These are phyloP conservation scores for Umbelopsis sp. DNA, from an alignment of 192 early-diverging fungal species.

Conservation along the genomic window DNA sequence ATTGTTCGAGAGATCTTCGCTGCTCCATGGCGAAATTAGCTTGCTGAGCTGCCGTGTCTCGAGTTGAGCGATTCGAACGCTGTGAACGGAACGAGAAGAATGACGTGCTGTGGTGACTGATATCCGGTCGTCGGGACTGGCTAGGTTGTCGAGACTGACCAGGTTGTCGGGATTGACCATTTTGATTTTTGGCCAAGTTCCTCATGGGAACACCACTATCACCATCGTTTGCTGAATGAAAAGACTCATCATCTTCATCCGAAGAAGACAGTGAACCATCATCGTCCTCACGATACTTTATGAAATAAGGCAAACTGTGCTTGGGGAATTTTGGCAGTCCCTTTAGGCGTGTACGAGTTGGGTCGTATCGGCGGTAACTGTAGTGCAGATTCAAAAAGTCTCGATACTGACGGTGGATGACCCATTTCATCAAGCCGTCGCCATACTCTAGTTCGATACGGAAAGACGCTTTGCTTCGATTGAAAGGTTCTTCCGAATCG, in stretches of 20 bases:
- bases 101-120: not conserved
- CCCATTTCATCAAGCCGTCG: slow-evolving; percentile 27
- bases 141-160: not conserved
- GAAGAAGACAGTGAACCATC: not conserved
- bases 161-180: not conserved
- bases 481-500: slow-evolving; percentile 8
- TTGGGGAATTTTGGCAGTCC: slow-evolving; percentile 28
- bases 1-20: slow-evolving; percentile 1
- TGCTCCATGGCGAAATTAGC: not conserved
- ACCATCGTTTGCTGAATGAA: not conserved
- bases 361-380: slow-evolving; percentile 19
- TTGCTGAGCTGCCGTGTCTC: not conserved
- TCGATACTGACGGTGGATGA: slow-evolving; percentile 31
- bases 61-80: not conserved
- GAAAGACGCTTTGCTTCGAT: not conserved
- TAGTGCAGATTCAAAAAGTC: slow-evolving; percentile 42
- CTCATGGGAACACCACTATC: not conserved
- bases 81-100: slow-evolving; percentile 10
- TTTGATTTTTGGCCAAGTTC: not conserved
- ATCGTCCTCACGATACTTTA: not conserved
- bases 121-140: not conserved
- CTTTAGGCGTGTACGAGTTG: slow-evolving; percentile 8
- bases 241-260: not conserved
- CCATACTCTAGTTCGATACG: slow-evolving; percentile 18
- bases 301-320: slow-evolving; percentile 13